Evolutionary conservation across 2,329 filamentous ascomycete genomes (phyloP), one percentile per base, ranked within the genome.

Genomic region (Aspergillus chevalieri): DNA sequence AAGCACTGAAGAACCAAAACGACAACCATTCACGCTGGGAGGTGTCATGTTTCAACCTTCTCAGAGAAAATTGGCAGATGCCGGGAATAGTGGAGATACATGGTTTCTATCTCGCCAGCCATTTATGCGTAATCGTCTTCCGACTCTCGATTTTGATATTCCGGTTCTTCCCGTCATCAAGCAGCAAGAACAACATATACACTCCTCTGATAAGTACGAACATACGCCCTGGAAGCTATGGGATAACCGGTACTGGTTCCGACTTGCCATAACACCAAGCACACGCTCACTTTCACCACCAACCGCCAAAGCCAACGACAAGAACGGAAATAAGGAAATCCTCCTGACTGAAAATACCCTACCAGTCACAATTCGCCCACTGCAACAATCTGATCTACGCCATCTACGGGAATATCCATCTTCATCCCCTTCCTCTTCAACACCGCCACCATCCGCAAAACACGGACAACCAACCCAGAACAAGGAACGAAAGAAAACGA

Each of bases 171-270:
- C 8, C 15, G 12, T 10, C 17, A 19, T 9, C 17, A 36, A 41
- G 9, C 38, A 15, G 15, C 15, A 19, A 21, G 5, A 41, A 15
- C 9, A 39, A 9, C n/a, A 19, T 39, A 39, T 9, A 39, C 17
- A 39, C 17, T 8, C 0, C 34, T 30, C 34, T 36, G 2, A 7
- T 36, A 17, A 3, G 8, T 19, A 26, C 21, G n/a, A 14, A n/a
- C 47, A 49, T 24, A 50, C 53, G 3, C 46, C 52, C 6, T 72
- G 69, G 65, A 60, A 56, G 6, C 68, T 83, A 14, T 82, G 78
- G 70, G 79, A 82, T 57, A 70, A 74, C 43, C 71, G 80, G 17
- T 82, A 71, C 62, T 83, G 80, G 80, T 68, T 83, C 44, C 71
- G 69, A 2, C 48, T 82, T 9, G 58, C 62, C 24, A 68, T 75